Conservation (phyloP, 1,284 basidiomycete species). For the Leccinum pachyderme region DNA sequence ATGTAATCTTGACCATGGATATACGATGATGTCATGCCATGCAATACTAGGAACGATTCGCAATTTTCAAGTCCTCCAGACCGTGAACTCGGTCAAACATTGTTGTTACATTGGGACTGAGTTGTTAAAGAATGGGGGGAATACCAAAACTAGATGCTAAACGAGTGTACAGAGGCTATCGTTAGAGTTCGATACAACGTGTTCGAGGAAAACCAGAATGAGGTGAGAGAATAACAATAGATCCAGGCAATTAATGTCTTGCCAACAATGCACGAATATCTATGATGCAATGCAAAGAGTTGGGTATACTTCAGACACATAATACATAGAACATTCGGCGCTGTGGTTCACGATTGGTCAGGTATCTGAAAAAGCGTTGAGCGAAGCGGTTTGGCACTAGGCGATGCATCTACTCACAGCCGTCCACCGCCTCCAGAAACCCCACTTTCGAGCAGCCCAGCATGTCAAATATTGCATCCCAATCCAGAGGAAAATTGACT, state of each 20-base stretch:
- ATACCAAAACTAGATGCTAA: background rate
- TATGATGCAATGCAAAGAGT: constrained; percentile 5
- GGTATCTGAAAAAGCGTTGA: constrained; percentile 5
- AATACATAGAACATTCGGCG: constrained; percentile 9
- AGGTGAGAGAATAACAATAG: background rate
- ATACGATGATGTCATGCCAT: background rate
- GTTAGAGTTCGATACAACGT: background rate
- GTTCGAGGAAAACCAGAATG: background rate
- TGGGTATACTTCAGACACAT: constrained; percentile 3
- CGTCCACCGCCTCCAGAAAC: background rate
- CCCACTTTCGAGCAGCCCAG: constrained; percentile 15
- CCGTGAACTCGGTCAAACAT: constrained; percentile 7
- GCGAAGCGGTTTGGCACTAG: background rate
- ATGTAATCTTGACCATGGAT: background rate
- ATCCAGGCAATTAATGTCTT: constrained; percentile 5
- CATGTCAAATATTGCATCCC: constrained; percentile 37
- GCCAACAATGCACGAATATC: constrained; percentile 3
- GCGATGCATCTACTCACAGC: constrained; percentile 16
- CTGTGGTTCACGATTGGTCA: background rate
- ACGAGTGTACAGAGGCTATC: background rate
- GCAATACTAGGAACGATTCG: no score
- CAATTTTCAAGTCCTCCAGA: background rate
- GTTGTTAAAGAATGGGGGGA: background rate
- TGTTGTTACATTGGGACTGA: background rate
- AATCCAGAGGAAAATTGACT: constrained; percentile 31